Base-by-base conservation (phyloP, 176 grass and related monocot species). In the Pharus latifolius region DNA sequence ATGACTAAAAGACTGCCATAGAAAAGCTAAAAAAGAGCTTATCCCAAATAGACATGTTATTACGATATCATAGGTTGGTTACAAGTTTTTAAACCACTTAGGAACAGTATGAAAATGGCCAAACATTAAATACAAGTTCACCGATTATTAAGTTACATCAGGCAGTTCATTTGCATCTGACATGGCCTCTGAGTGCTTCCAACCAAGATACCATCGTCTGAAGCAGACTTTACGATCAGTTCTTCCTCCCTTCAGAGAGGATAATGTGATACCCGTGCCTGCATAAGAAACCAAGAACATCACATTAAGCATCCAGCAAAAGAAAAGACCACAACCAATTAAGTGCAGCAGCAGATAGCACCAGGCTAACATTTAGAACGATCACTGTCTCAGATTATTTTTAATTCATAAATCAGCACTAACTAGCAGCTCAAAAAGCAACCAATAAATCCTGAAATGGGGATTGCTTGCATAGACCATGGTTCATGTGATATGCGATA, bases 261-360 rank as follows among this genome's bases (percentile, higher is more conserved):
- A 99, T 94, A 44, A 94, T 27, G 57, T 99, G 90, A 38, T 99
- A 99, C 2, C 95, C 95, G 13, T 99, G 95, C 72, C 87, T 94
- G 74, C 35, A 87, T 11, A 38, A 4, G 17, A 37, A 80, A 60
- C 0, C 7, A 1, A 17, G 1, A 22, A 22, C 27, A 22, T 48
- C 2, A 1, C 66, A 24, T 27, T 61, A 49, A 73, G 52, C 20
- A 41, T 10, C 12, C n/a, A 2, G 0, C 16, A 56, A 56, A 57
- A 38, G 7, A 47, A 23, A 17, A 26, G 7, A 4, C n/a, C 4
- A 65, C 6, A 61, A 50, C 16, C 0, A 20, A 56, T 44, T 15
- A 60, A 33, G 18, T 27, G 3, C 31, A 56, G 10, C 19, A 61
- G 11, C 20, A 56, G 31, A 23, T 32, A 16, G 6, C 6, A 47